Conservation (phyloP, 768 basidiomycete species). For the Tylopilus cervinicoccineus region DNA sequence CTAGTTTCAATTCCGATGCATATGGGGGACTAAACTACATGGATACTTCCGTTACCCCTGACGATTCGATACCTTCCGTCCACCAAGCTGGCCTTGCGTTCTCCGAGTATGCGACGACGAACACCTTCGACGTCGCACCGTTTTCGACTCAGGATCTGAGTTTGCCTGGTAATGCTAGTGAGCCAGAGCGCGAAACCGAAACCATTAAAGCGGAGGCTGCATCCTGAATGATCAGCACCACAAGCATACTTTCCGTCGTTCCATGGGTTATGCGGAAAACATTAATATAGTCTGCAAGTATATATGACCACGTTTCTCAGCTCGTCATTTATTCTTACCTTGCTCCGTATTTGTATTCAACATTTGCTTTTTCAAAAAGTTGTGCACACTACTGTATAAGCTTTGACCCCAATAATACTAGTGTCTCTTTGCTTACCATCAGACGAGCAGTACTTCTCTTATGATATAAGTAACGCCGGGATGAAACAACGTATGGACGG, state of each 20-base stretch:
- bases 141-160: slow-evolving; percentile 66
- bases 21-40: slow-evolving; percentile 74
- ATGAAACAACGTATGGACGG: slow-evolving; percentile 14
- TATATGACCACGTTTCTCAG: slow-evolving; percentile 30
- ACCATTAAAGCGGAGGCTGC: slow-evolving; percentile 62
- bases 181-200: slow-evolving; percentile 61
- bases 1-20: slow-evolving; percentile 62
- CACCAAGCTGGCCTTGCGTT: slow-evolving; percentile 67
- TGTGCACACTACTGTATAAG: slow-evolving; percentile 36
- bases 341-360: slow-evolving; percentile 37
- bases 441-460: slow-evolving; percentile 12
- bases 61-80: slow-evolving; percentile 56
- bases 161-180: slow-evolving; percentile 51
- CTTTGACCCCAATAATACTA: slow-evolving; percentile 30
- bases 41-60: slow-evolving; percentile 63
- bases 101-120: slow-evolving; percentile 62
- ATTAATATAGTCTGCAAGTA: slow-evolving; percentile 30
- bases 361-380: slow-evolving; percentile 31
- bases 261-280: slow-evolving; percentile 25
- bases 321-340: slow-evolving; percentile 36
- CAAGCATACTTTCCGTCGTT: slow-evolving; percentile 22
- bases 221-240: slow-evolving; percentile 25
- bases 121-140: slow-evolving; percentile 66
- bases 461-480: slow-evolving; percentile 19
- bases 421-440: slow-evolving; percentile 13